Percentiles rank a stretch among this genome's conserved stretches.
These are phyloP conservation scores for Linum usitatissimum DNA, from an alignment of 345 rosid species.

Conservation along the genomic window DNA sequence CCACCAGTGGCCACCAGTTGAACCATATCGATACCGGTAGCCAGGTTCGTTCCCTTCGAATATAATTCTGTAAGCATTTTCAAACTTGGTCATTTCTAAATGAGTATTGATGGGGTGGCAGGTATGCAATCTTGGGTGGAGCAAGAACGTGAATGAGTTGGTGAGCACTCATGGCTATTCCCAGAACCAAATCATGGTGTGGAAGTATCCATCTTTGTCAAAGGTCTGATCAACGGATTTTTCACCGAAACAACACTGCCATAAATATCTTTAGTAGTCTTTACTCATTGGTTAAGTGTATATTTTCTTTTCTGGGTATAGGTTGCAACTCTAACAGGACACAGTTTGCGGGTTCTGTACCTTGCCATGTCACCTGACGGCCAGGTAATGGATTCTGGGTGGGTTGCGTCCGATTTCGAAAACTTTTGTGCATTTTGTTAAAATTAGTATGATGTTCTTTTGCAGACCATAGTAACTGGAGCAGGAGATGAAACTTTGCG, in stretches of 20 bases:
- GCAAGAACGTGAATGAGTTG: conserved; percentile 91
- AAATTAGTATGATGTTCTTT: neutral
- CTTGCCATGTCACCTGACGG: conserved; percentile 92
- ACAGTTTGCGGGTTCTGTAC: conserved; percentile 85
- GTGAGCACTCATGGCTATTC: conserved; percentile 98
- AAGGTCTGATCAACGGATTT: conserved; percentile 36
- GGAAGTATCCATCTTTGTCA: conserved; percentile 91
- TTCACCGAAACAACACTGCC: neutral
- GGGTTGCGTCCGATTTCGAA: neutral
- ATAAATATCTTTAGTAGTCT: no score
- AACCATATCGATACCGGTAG: conserved; percentile 90
- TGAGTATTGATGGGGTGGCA: conserved; percentile 9
- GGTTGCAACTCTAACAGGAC: conserved; percentile 90
- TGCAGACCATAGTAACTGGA: conserved; percentile 90
- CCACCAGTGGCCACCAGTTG: conserved; percentile 72
- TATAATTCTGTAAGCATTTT: neutral
- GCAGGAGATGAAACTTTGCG: conserved; percentile 96
- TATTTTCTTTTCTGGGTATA: conserved; percentile 13
- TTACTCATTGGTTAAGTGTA: neutral
- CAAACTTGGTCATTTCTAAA: neutral
- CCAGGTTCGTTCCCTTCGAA: conserved; percentile 36
- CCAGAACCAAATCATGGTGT: conserved; percentile 93
- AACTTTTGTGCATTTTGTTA: no score
- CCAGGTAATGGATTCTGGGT: conserved; percentile 31
- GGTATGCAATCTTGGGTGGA: conserved; percentile 96